phyloP scores from a whole-genome alignment of 177 flowering plant species.

The Vitis hybrid region DNA sequence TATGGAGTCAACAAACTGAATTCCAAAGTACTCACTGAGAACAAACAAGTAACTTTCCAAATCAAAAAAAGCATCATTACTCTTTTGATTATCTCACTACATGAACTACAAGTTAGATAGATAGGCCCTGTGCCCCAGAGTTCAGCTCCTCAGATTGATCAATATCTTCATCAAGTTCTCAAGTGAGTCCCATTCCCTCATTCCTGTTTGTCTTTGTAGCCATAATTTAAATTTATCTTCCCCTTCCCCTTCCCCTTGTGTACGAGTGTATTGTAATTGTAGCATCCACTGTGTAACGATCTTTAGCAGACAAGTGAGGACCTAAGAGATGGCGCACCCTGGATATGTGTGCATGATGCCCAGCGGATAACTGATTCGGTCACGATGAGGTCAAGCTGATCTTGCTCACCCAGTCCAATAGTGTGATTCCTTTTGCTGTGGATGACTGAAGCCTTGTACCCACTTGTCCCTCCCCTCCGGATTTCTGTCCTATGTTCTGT shows the following conservation, averaged over 20 bases:
- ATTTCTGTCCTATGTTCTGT: constrained; percentile 26
- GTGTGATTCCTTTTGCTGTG: constrained; percentile 74
- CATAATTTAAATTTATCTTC: neutral
- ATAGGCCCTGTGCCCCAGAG: constrained; percentile 1
- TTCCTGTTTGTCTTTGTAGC: neutral
- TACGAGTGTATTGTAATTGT: too few species aligned
- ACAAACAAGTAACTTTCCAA: too few species aligned
- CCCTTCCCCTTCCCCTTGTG: neutral
- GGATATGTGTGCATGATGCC: constrained; percentile 84
- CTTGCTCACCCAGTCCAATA: constrained; percentile 77
- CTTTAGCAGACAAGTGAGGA: constrained; percentile 72
- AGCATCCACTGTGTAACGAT: neutral
- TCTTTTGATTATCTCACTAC: constrained; percentile 2
- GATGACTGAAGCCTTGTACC: constrained; percentile 41
- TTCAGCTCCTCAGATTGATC: constrained; percentile 13
- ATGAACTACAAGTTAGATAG: neutral
- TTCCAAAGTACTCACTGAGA: neutral
- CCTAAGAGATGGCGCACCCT: constrained; percentile 66
- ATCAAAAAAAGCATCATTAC: constrained; percentile 12
- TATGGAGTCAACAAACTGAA: neutral
- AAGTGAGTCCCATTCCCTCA: neutral
- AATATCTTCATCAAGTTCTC: neutral
- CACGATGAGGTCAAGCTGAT: constrained; percentile 66
- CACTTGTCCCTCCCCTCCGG: constrained; percentile 30
- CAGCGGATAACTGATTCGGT: constrained; percentile 83